Percentiles rank a stretch among this genome's conserved stretches.
Evolutionary conservation across 176 grass and related monocot species (phyloP).

Genomic region (Juncus inflexus): DNA sequence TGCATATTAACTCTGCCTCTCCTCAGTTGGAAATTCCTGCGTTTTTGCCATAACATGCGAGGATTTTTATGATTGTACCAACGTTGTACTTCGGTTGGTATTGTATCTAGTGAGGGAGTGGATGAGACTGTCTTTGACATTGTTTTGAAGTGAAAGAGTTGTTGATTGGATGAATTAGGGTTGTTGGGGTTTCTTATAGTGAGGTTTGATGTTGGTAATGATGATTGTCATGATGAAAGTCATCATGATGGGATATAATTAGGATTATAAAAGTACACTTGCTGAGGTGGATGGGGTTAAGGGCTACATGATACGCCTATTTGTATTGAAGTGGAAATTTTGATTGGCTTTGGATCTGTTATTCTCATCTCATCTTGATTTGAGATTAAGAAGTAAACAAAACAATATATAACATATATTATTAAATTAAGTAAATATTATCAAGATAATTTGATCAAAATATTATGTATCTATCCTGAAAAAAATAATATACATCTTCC

Average conservation of each 20-base stretch:
- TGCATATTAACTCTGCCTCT: neutral
- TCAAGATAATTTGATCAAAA: too few relatives aligned
- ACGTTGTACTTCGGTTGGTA: neutral
- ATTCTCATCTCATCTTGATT: too few relatives aligned
- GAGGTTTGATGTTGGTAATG: conserved; percentile 13
- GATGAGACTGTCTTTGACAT: conserved; percentile 15
- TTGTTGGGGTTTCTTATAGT: conserved; percentile 20
- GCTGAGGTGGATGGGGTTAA: conserved; percentile 15
- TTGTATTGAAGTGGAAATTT: neutral
- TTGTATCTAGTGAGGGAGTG: neutral
- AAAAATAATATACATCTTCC: too few relatives aligned
- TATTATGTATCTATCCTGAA: too few relatives aligned
- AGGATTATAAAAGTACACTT: conserved; percentile 10
- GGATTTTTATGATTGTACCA: conserved; percentile 3
- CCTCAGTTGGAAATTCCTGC: neutral
- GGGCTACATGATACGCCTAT: neutral
- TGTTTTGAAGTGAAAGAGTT: neutral
- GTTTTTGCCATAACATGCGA: conserved; percentile 3
- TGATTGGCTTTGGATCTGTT: neutral
- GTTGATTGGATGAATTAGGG: conserved; percentile 1
- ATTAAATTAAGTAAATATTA: too few relatives aligned
- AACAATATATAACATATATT: too few relatives aligned
- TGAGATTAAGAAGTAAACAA: too few relatives aligned
- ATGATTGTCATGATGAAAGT: conserved; percentile 18
- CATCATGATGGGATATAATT: conserved; percentile 19